Evolutionary conservation across 148 eudicot genomes (phyloP), one percentile per base, ranked within the genome.

Genomic region (Cornus suecica): DNA sequence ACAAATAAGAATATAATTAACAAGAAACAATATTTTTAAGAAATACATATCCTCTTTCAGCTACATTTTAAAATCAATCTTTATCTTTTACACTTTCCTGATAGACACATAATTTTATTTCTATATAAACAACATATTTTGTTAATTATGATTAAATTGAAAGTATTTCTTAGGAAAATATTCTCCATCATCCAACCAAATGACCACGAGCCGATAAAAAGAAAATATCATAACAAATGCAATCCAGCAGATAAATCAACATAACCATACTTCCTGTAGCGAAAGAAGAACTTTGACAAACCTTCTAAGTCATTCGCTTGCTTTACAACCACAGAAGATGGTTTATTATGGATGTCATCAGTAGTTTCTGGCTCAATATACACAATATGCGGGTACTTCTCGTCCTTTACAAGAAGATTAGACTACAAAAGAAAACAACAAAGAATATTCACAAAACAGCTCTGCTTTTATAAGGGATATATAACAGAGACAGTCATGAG

Each of bases 331-430:
- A 67, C n/a, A 58, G 89, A 76, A 64, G 86, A 76, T 18, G 72
- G 61, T 75, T 75, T 79, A 54, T 58, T 73, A 32, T 67, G 77
- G 69, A 28, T 25, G 25, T 74, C 78, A 64, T 77, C 83, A 29
- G 72, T 45, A 37, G 73, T 76, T 79, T 73, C 86, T 34, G 31
- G 80, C 78, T 92, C 90, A 67, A 82, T 61, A 80, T 85, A 79
- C 64, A 92, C 90, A 28, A 94, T 84, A 82, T 94, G 98, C 64
- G 91, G 94, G 82, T 94, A 92, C 81, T 86, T 86, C 62, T 78
- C 79, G 77, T 88, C 87, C 71, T 83, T 79, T 63, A 75, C 83
- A 13, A 87, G 88, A 80, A 86, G 88, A 80, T 90, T 86, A 15
- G 83, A 81, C 98, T 94, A 82, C 24, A 78, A 65, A 62, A 64